Evolutionary conservation across 495 filamentous ascomycete species (phyloP).

Genomic region (Chaetomium tenue): DNA sequence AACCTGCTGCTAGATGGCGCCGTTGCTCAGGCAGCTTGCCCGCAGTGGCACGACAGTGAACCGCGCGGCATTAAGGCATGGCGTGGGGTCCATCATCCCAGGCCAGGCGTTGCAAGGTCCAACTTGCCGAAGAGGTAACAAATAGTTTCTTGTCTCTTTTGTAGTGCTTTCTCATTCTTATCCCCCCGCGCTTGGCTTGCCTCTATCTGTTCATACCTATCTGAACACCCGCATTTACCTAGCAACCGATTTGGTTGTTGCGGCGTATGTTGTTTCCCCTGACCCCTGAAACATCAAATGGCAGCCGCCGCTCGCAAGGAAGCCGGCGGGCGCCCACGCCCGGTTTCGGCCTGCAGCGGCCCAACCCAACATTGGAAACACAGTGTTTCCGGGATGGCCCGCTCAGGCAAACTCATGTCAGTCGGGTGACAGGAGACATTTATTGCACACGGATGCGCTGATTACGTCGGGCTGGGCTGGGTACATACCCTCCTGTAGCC

Average conservation of each 20-base stretch:
- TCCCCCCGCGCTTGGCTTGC: neutral
- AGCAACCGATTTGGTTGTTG: neutral
- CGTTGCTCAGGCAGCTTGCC: constrained; percentile 22
- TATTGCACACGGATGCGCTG: constrained; percentile 20
- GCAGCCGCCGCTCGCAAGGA: constrained; percentile 4
- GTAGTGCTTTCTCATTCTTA: neutral
- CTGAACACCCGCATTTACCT: neutral
- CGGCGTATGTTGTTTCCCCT: neutral
- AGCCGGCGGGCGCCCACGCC: neutral
- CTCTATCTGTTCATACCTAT: neutral
- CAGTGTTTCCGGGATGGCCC: constrained; percentile 19
- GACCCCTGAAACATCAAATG: constrained; percentile 1
- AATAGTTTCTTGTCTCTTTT: constrained; percentile 4
- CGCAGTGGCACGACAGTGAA: constrained; percentile 22
- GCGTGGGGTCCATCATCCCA: constrained; percentile 13
- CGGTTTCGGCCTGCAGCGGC: constrained; percentile 24
- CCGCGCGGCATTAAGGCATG: constrained; percentile 17
- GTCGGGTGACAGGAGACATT: constrained; percentile 22
- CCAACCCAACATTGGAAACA: neutral
- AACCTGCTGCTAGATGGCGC: constrained; percentile 20
- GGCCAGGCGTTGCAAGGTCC: constrained; percentile 7
- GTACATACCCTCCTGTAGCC: neutral
- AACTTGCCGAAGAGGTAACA: constrained; percentile 17
- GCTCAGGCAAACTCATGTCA: constrained; percentile 5
- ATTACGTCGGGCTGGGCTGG: constrained; percentile 10